phyloP scores from a whole-genome alignment of 805 yeast species.

The Wickerhamiella lipophila region DNA sequence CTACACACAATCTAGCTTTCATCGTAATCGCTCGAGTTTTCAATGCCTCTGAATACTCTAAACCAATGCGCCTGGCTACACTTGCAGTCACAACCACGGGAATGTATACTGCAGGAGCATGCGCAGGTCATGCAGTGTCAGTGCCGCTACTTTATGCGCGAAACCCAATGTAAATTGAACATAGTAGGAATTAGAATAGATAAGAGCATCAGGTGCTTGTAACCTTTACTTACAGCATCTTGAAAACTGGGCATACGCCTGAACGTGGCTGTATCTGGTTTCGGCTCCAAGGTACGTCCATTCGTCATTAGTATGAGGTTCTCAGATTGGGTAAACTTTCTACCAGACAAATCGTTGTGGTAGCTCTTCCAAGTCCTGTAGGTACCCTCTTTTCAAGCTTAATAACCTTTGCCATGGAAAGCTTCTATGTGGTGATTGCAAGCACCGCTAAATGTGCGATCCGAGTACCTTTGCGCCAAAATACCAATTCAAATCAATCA shows the following conservation, averaged over 20 bases:
- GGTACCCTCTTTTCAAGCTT: not conserved
- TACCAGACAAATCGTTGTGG: too few species aligned
- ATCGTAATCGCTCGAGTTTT: too few species aligned
- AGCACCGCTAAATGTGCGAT: too few species aligned
- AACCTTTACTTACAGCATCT: too few species aligned
- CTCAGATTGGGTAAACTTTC: not conserved
- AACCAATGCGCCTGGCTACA: not conserved
- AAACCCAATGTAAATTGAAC: not conserved
- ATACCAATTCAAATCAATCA: too few species aligned
- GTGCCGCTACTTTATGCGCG: not conserved
- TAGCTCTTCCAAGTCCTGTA: not conserved
- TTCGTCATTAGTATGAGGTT: not conserved
- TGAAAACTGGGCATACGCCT: not conserved
- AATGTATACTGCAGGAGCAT: not conserved
- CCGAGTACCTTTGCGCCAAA: too few species aligned
- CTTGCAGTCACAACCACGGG: not conserved
- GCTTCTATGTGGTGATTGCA: slow-evolving; percentile 8
- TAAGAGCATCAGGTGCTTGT: too few species aligned
- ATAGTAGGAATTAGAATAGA: too few species aligned
- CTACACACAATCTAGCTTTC: too few species aligned
- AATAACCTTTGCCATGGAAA: slow-evolving; percentile 10
- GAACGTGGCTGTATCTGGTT: not conserved
- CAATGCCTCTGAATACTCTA: not conserved
- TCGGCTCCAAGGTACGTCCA: not conserved
- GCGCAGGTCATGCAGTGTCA: not conserved